A percentile compares a stretch with the other conserved stretches of the same genome.
Conservation (phyloP, 176 grass and related monocot species). For the Oryza rufipogon region DNA sequence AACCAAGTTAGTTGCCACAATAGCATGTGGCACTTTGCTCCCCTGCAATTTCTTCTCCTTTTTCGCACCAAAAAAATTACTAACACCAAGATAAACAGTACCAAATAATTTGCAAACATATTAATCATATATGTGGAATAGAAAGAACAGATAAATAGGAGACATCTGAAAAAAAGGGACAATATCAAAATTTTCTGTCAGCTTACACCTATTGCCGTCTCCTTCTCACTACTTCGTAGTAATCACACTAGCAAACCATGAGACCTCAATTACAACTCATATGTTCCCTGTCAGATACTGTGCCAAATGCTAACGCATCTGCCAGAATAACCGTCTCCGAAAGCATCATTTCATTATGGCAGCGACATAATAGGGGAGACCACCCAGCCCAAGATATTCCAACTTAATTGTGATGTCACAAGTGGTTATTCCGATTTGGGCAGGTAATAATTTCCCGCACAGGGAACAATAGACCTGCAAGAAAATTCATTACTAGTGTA, state of each 20-base stretch:
- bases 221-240: neutral
- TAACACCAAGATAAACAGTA: neutral
- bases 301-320: neutral
- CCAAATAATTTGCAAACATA: neutral
- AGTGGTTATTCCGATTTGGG: neutral
- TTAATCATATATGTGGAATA: slow-evolving; percentile 1
- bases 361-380: neutral
- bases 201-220: neutral
- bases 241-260: neutral
- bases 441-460: neutral
- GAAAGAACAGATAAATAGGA: neutral
- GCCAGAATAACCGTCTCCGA: neutral
- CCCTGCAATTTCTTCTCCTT: neutral
- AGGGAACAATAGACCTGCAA: neutral
- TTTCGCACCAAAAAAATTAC: neutral
- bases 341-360: neutral
- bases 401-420: neutral
- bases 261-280: neutral
- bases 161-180: neutral
- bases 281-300: neutral
- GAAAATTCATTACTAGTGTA: neutral
- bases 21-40: neutral
- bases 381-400: neutral
- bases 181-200: neutral
- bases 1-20: neutral